A percentile compares a stretch with the other conserved stretches of the same genome.
phyloP scores from a whole-genome alignment of 2,329 filamentous ascomycete genomes.

The Leptographium flavum region DNA sequence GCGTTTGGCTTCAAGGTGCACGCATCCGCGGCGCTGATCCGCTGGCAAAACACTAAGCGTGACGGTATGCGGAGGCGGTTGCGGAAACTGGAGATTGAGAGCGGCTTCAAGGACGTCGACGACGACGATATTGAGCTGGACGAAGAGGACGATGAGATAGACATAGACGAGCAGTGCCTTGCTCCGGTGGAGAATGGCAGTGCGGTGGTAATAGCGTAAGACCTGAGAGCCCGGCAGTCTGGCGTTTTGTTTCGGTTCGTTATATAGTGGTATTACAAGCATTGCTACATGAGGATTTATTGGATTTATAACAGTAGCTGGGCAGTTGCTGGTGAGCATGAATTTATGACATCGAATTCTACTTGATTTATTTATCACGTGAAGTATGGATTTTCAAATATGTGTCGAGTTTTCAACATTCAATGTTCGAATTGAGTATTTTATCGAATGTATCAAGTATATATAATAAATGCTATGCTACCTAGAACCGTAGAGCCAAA shows the following conservation, averaged over 20 bases:
- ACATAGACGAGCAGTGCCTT: conserved; percentile 1
- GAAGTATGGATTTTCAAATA: too few relatives aligned
- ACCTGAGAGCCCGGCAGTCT: not conserved
- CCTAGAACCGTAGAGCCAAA: too few relatives aligned
- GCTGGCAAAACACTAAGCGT: conserved; percentile 77
- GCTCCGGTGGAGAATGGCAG: not conserved
- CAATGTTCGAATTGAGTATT: too few relatives aligned
- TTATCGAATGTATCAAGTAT: too few relatives aligned
- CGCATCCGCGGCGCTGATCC: conserved; percentile 68
- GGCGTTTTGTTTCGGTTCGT: not conserved
- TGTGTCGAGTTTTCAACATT: too few relatives aligned
- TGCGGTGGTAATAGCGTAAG: not conserved
- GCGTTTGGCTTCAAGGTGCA: conserved; percentile 96
- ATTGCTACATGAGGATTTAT: not conserved
- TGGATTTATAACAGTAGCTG: too few relatives aligned
- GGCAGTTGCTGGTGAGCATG: too few relatives aligned
- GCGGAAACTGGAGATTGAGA: conserved; percentile 56
- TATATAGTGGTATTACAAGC: not conserved
- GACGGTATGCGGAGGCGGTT: conserved; percentile 73
- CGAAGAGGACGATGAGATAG: conserved; percentile 27
- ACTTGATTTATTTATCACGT: too few relatives aligned
- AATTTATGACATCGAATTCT: too few relatives aligned
- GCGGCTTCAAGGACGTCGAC: conserved; percentile 61
- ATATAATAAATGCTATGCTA: too few relatives aligned
- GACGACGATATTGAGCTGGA: conserved; percentile 47